Evolutionary conservation across 1,284 basidiomycete genomes (phyloP), one percentile per base, ranked within the genome.

Genomic region (Xerocomus nothofagi): DNA sequence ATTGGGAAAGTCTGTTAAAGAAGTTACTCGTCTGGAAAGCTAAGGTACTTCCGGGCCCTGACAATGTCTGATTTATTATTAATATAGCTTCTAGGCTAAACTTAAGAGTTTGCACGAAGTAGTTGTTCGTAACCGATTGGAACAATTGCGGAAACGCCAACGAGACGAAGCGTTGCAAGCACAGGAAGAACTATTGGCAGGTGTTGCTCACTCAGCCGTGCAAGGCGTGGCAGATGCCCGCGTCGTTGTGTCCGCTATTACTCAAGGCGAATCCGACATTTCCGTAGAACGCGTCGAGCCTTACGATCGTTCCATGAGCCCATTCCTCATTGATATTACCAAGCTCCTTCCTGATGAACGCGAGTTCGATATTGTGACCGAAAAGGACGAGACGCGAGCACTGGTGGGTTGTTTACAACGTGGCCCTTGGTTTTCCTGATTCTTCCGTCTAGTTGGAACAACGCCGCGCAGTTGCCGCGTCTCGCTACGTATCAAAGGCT

Each of bases 21-120:
- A 94, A 92, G 66, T 73, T 99, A 34, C 76, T 97, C n/a, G 95
- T 99, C 1, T 97, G 93, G 88, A 98, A 98, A 70, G 91, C 97
- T n/a, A 97, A 97, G 74, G 92, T 91, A 59, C 34, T 29, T 34
- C 39, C 18, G 10, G 27, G 44, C 30, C 15, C 14, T 26, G 44
- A 47, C 30, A 17, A 31, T 27, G 15, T 43, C 11, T 15, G 17
- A 15, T 33, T 38, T 30, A 18, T 31, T 9, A 24, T 52, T 65
- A 4, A 63, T 32, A 33, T 47, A 31, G 36, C 24, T 49, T 46
- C 10, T 51, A 94, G 91, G 89, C 93, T 8, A 95, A 95, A 62
- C 79, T 99, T 41, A 91, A 92, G 65, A 83, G 79, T 52, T 79
- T 98, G 53, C 97, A 99, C 68, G 94, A 98, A 73, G 88, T 96